Percentiles rank a stretch among this genome's conserved stretches.
phyloP scores from a whole-genome alignment of 345 rosid genomes.

The Arabis hirsuta region DNA sequence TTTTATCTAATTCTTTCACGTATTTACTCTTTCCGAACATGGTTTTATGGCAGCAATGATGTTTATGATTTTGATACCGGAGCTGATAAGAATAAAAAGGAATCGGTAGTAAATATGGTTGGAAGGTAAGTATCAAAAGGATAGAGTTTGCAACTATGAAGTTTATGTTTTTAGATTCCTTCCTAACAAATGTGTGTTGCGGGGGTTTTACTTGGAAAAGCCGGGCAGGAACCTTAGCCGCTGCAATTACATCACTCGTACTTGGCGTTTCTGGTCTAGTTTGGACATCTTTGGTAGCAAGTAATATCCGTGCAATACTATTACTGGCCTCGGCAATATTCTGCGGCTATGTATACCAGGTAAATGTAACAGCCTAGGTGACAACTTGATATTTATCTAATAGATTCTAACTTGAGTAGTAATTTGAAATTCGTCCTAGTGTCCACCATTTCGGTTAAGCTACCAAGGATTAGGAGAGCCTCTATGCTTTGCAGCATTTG shows the following conservation, averaged over 20 bases:
- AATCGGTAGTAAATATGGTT: conserved; percentile 80
- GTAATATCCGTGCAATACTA: conserved; percentile 58
- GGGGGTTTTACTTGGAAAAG: conserved; percentile 43
- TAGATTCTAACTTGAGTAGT: not conserved
- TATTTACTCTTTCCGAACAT: not conserved
- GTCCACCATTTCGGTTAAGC: conserved; percentile 93
- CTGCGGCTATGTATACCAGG: conserved; percentile 92
- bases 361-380: conserved; percentile 20
- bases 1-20: conserved; percentile 11
- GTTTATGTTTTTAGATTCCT: not conserved
- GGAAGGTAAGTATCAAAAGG: conserved; percentile 63
- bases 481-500: conserved; percentile 87
- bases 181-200: not conserved
- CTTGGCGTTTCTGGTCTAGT: conserved; percentile 66
- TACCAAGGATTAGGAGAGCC: conserved; percentile 97
- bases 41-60: conserved; percentile 75
- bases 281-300: conserved; percentile 62
- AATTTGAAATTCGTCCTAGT: conserved; percentile 48
- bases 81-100: conserved; percentile 90
- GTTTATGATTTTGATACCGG: conserved; percentile 95
- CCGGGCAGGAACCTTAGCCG: conserved; percentile 63
- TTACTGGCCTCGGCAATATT: conserved; percentile 66
- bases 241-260: conserved; percentile 59
- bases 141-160: conserved; percentile 7
- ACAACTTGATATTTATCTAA: conserved; percentile 5